phyloP scores from a whole-genome alignment of 306 rosid species.

The Medicago arabica region DNA sequence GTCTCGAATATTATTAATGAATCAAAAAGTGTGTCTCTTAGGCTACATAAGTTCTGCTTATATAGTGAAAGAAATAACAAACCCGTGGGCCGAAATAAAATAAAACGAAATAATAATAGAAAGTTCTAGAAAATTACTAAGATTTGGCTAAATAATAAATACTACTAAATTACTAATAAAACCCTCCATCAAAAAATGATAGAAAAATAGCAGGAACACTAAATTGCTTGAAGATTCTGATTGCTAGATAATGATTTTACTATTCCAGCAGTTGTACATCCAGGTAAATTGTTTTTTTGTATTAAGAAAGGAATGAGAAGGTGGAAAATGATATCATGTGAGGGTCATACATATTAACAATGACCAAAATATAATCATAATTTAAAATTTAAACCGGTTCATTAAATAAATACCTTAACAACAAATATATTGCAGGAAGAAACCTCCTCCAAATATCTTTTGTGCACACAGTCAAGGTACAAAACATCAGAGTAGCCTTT shows the following conservation, averaged over 20 bases:
- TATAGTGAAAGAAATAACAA: no score
- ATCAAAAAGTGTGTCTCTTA: no score
- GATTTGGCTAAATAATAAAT: no score
- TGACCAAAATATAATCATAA: neutral
- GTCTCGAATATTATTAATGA: no score
- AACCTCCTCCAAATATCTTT: slow-evolving; percentile 95
- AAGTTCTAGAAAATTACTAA: no score
- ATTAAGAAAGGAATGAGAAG: slow-evolving; percentile 1
- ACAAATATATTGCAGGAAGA: slow-evolving; percentile 96
- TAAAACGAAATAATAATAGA: no score
- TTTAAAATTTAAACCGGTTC: slow-evolving; percentile 27
- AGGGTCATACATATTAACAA: neutral
- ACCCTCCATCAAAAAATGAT: no score
- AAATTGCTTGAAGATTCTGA: slow-evolving; percentile 21
- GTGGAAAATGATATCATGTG: slow-evolving; percentile 13
- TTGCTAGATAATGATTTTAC: slow-evolving; percentile 1
- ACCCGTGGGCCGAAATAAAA: no score
- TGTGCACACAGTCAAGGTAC: slow-evolving; percentile 91
- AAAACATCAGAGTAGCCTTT: slow-evolving; percentile 93
- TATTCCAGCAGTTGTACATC: slow-evolving; percentile 1
- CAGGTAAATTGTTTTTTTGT: slow-evolving; percentile 15
- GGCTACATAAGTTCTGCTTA: no score
- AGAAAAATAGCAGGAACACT: slow-evolving; percentile 4
- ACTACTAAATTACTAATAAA: no score
- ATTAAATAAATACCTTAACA: slow-evolving; percentile 72